Base-by-base conservation (phyloP, 164 flowering plant genomes). In the Berberis thunbergii region DNA sequence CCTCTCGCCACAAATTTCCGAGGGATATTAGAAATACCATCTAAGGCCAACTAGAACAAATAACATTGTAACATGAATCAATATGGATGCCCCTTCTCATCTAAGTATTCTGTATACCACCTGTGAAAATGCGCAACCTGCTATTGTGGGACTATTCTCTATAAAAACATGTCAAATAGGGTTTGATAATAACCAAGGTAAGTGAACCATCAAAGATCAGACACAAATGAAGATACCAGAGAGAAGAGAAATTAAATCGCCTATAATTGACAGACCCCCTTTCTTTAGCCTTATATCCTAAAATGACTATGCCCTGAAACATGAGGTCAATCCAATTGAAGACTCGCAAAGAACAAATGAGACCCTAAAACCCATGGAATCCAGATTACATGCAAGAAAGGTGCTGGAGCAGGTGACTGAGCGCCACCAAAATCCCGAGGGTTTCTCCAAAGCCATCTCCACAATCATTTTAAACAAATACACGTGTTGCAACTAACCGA, bases 401-500 rank as follows among this genome's bases (percentile, higher is more conserved):
- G 64, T 6, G 60, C 45, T 40, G 49, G 57, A 65, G 69, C 64
- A 53, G 57, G 56, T 57, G 39, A 58, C 41, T 4, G n/a, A 45
- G 41, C 46, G 54, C 43, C 46, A 40, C 64, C 49, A 52, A 65
- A 59, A 49, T 5, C 42, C 42, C 7, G 39, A 91, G 75, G 60
- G 26, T 48, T 58, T 49, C 68, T 48, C 40, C 43, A 49, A 59
- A 58, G 41, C 10, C 46, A 43, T 43, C 38, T 2, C 48, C 48
- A 56, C 49, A 40, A 52, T 69, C 54, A 61, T 40, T 46, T 44
- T 45, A 10, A 49, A 58, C 54, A 43, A 62, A 54, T 49, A 91
- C 76, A 49, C 91, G 81, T 61, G 95, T 80, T 41, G 1, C 49
- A 61, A 11, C 78, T 78, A 87, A 53, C 91, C 88, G 52, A 86